Percentiles rank a stretch among this genome's conserved stretches.
Conservation (phyloP, 2,329 filamentous ascomycete species). For the Coleophoma cylindrospora region DNA sequence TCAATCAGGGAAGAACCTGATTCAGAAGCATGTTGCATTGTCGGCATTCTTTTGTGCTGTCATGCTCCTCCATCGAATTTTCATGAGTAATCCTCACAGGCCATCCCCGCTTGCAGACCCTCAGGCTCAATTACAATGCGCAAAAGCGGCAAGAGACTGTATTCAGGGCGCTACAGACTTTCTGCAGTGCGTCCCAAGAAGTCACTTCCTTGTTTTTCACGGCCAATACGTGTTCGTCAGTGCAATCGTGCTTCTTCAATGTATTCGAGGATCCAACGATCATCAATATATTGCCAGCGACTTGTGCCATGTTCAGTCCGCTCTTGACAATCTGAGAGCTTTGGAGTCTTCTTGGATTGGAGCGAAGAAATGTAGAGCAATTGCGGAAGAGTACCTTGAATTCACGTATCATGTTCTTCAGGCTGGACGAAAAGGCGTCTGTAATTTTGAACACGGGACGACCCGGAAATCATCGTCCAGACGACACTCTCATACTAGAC, state of each 20-base stretch:
- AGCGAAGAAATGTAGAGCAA: neutral
- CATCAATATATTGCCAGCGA: neutral
- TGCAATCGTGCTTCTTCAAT: conserved; percentile 1
- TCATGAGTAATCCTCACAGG: neutral
- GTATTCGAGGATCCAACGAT: neutral
- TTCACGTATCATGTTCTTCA: neutral
- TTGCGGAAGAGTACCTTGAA: conserved; percentile 1
- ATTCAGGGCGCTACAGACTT: neutral
- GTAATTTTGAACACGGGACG: neutral
- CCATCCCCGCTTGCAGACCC: neutral
- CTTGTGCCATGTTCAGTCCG: neutral
- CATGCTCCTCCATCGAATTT: neutral
- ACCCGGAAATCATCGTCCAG: too few species aligned
- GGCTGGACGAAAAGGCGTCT: neutral
- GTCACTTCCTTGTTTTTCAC: neutral
- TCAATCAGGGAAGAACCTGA: neutral
- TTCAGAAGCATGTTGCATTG: neutral
- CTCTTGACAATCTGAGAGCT: neutral
- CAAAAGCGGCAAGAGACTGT: neutral
- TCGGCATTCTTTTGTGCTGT: neutral
- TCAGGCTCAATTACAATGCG: neutral
- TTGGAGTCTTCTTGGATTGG: neutral
- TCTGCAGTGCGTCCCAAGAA: neutral
- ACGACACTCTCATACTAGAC: too few species aligned
- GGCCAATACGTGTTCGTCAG: neutral